Conservation (phyloP, 2,329 filamentous ascomycete species). For the Diaporthe aspalathi region DNA sequence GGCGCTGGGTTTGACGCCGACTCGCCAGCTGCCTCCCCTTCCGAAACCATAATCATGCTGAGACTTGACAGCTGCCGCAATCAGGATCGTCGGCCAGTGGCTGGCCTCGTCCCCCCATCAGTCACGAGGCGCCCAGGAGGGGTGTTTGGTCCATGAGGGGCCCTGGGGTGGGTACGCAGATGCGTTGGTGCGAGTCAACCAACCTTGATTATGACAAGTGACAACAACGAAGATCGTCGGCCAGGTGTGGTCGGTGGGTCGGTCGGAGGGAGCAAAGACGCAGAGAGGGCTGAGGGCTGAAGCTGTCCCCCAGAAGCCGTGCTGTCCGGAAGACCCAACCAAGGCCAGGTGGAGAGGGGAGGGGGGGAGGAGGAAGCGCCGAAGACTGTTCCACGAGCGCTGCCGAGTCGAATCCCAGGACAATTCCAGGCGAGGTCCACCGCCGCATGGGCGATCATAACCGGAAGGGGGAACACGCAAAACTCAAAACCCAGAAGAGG, state of each 20-base stretch:
- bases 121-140: conserved; percentile 25
- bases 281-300: conserved; percentile 8
- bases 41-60: conserved; percentile 29
- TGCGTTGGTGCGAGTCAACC: conserved; percentile 26
- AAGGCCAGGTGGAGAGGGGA: no score
- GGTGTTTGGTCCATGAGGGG: conserved; percentile 14
- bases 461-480: conserved; percentile 13
- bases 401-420: conserved; percentile 26
- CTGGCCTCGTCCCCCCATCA: conserved; percentile 16
- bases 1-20: conserved; percentile 22
- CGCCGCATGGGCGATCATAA: conserved; percentile 15
- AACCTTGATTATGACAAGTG: conserved; percentile 31
- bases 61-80: conserved; percentile 25
- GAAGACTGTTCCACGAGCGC: conserved; percentile 6
- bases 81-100: conserved; percentile 21
- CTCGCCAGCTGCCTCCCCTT: conserved; percentile 26
- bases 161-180: conserved; percentile 1
- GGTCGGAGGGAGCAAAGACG: neutral
- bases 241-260: conserved; percentile 17
- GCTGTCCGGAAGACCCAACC: neutral
- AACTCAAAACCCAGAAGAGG: conserved; percentile 24
- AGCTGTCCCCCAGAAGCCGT: conserved; percentile 1
- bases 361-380: neutral
- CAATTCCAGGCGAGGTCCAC: conserved; percentile 19
- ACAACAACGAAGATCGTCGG: conserved; percentile 21